Evolutionary conservation across 352 stramenopile genomes (phyloP).

Genomic region (Pythium pyrilobum): DNA sequence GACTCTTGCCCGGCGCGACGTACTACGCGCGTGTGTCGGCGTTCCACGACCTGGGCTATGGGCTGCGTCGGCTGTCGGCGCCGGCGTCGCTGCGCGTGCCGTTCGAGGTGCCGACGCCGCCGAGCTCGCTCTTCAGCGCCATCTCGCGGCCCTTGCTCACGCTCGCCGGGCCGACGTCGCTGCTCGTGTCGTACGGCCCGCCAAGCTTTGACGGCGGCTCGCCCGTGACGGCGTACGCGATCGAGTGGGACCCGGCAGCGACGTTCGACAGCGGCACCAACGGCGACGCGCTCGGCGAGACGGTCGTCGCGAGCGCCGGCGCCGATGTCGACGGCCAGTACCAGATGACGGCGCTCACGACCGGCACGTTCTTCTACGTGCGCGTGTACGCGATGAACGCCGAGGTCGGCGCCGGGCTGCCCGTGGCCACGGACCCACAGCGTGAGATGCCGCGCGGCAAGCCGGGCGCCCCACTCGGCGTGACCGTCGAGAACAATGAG

Average conservation of each 20-base stretch:
- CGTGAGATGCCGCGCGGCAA: conserved; percentile 69
- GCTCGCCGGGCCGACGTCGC: conserved; percentile 54
- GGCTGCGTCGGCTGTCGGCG: conserved; percentile 47
- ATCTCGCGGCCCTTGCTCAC: conserved; percentile 53
- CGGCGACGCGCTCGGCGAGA: conserved; percentile 45
- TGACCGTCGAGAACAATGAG: conserved; percentile 36
- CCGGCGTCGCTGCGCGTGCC: conserved; percentile 55
- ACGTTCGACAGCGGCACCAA: conserved; percentile 71
- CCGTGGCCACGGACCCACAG: conserved; percentile 35
- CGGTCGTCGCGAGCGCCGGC: conserved; percentile 16
- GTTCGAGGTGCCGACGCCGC: conserved; percentile 45
- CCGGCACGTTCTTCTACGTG: conserved; percentile 47
- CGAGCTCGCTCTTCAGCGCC: conserved; percentile 62
- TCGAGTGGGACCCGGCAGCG: conserved; percentile 86
- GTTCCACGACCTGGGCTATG: conserved; percentile 59
- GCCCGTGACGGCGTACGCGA: conserved; percentile 81
- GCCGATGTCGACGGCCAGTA: conserved; percentile 23
- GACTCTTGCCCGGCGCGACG: conserved; percentile 44
- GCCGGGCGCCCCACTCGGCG: conserved; percentile 25
- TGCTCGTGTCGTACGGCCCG: conserved; percentile 76
- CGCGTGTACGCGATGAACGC: conserved; percentile 69
- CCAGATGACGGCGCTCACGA: conserved; percentile 45
- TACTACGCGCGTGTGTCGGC: conserved; percentile 75
- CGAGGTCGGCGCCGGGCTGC: conserved; percentile 35
- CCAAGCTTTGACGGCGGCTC: conserved; percentile 86